Evolutionary conservation across 1,284 basidiomycete species (phyloP).

Genomic region (Tylopilus sp.): DNA sequence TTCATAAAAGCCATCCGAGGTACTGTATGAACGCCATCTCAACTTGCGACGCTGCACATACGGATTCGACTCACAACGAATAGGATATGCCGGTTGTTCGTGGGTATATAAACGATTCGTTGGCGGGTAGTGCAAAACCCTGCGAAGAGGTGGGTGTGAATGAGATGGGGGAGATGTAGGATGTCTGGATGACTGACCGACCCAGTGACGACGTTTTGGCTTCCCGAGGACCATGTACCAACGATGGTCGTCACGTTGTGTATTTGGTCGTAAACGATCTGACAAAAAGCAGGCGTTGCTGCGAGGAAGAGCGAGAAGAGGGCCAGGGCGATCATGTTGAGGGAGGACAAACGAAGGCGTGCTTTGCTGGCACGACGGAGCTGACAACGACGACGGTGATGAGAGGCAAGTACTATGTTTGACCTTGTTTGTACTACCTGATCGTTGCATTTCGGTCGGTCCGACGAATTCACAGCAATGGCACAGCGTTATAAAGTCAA

Average conservation of each 20-base stretch:
- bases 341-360: not conserved
- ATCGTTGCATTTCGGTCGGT: slow-evolving; percentile 5
- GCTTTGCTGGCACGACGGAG: slow-evolving; percentile 3
- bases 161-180: too few species aligned
- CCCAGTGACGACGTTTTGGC: slow-evolving; percentile 73
- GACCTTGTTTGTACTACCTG: slow-evolving; percentile 21
- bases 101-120: slow-evolving; percentile 79
- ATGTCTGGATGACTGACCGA: slow-evolving; percentile 40
- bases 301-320: slow-evolving; percentile 23
- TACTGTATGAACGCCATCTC: slow-evolving; percentile 39
- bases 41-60: slow-evolving; percentile 4
- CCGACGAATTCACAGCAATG: too few species aligned
- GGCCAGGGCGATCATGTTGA: slow-evolving; percentile 20
- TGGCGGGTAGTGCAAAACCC: slow-evolving; percentile 81
- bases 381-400: slow-evolving; percentile 13
- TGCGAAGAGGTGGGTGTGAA: slow-evolving; percentile 31
- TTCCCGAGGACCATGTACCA: slow-evolving; percentile 87
- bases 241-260: slow-evolving; percentile 64
- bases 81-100: slow-evolving; percentile 78
- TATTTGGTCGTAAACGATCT: slow-evolving; percentile 34
- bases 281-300: slow-evolving; percentile 36
- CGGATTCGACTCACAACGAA: slow-evolving; percentile 68
- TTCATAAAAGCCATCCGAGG: slow-evolving; percentile 76
- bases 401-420: slow-evolving; percentile 20
- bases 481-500: too few species aligned